Evolutionary conservation across 2,329 filamentous ascomycete genomes (phyloP).

Genomic region (Metarhizium album): DNA sequence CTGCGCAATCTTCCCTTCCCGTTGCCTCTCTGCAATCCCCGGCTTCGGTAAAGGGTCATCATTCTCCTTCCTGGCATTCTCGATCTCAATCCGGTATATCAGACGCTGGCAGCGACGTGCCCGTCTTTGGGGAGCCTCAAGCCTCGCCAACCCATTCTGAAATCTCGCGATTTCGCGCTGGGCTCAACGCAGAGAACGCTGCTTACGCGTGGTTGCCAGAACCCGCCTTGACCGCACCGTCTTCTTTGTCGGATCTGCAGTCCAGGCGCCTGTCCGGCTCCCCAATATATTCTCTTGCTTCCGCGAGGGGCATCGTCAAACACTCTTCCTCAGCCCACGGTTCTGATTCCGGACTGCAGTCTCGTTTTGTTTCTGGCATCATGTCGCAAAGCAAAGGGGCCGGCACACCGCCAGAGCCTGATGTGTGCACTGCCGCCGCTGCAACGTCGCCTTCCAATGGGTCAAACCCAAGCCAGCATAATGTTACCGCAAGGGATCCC

Average conservation of each 20-base stretch:
- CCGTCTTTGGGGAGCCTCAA: slow-evolving; percentile 25
- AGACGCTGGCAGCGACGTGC: slow-evolving; percentile 30
- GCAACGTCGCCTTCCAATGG: slow-evolving; percentile 38
- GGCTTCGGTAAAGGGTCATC: slow-evolving; percentile 30
- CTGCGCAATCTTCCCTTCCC: slow-evolving; percentile 50
- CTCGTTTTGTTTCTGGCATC: slow-evolving; percentile 33
- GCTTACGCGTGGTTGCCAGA: slow-evolving; percentile 34
- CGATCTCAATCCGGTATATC: slow-evolving; percentile 32
- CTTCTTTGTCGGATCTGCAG: slow-evolving; percentile 40
- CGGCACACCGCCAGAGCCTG: slow-evolving; percentile 36
- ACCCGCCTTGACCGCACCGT: slow-evolving; percentile 31
- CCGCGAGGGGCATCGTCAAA: slow-evolving; percentile 39
- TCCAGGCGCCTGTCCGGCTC: slow-evolving; percentile 61
- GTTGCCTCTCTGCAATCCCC: slow-evolving; percentile 42
- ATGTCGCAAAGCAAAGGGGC: slow-evolving; percentile 35
- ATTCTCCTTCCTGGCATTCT: slow-evolving; percentile 30
- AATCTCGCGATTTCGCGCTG: slow-evolving; percentile 33
- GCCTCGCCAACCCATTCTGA: slow-evolving; percentile 36
- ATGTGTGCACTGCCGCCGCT: slow-evolving; percentile 40
- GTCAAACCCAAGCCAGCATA: slow-evolving; percentile 28
- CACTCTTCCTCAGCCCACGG: slow-evolving; percentile 42
- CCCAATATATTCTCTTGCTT: slow-evolving; percentile 60
- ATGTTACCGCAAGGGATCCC: slow-evolving; percentile 34
- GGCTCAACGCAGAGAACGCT: slow-evolving; percentile 15
- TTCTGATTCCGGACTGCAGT: slow-evolving; percentile 34